phyloP scores from a whole-genome alignment of 1,139 yeast species.

The Geotrichum macrosporum region DNA sequence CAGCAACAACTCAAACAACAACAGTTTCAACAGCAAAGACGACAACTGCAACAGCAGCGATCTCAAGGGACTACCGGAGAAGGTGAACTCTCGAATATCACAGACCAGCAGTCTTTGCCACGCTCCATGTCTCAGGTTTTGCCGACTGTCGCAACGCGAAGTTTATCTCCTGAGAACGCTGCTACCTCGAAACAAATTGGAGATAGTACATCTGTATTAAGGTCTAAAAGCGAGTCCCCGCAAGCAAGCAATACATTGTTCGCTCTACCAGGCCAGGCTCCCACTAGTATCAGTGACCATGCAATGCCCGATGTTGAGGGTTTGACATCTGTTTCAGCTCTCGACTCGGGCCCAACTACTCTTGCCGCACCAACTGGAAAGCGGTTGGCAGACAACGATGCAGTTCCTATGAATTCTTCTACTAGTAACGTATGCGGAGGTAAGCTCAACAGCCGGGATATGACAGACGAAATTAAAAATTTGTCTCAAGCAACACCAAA shows the following conservation, averaged over 20 bases:
- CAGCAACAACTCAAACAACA: not conserved
- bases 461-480: too few relatives aligned
- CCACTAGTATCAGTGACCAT: not conserved
- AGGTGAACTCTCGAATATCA: not conserved
- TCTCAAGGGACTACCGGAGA: not conserved
- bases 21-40: not conserved
- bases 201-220: not conserved
- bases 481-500: too few relatives aligned
- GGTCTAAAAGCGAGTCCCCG: slow-evolving; percentile 9
- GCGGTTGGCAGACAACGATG: slow-evolving; percentile 35
- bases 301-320: not conserved
- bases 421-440: too few relatives aligned
- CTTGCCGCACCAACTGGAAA: slow-evolving; percentile 45
- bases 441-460: too few relatives aligned
- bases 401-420: slow-evolving; percentile 1
- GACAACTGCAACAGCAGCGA: slow-evolving; percentile 9
- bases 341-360: slow-evolving; percentile 23
- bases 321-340: slow-evolving; percentile 15
- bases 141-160: slow-evolving; percentile 1
- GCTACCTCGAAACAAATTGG: not conserved
- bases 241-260: not conserved
- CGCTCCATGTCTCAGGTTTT: not conserved
- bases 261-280: not conserved
- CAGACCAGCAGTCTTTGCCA: not conserved
- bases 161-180: slow-evolving; percentile 6